A percentile compares a stretch with the other conserved stretches of the same genome.
Evolutionary conservation across 1,139 yeast species (phyloP).

Genomic region (Zygoascus meyerae): DNA sequence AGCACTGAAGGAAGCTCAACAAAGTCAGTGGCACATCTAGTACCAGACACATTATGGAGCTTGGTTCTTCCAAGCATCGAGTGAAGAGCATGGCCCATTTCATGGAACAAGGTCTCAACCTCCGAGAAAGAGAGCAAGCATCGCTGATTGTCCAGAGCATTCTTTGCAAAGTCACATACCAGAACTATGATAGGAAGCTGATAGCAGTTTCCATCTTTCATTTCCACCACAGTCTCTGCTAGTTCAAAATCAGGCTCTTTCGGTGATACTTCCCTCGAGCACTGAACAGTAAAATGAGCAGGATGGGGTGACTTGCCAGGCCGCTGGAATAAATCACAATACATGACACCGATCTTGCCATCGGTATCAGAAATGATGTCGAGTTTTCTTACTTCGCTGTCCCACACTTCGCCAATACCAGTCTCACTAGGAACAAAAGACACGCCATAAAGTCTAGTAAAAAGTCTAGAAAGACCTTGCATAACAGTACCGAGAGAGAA

Average conservation of each 20-base stretch:
- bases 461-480: conserved; percentile 71
- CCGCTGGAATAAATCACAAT: conserved; percentile 62
- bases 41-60: conserved; percentile 88
- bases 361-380: conserved; percentile 61
- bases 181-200: conserved; percentile 88
- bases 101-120: conserved; percentile 92
- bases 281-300: conserved; percentile 95
- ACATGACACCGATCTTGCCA: conserved; percentile 56
- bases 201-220: conserved; percentile 41
- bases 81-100: conserved; percentile 99
- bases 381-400: conserved; percentile 75
- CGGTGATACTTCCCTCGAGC: conserved; percentile 69
- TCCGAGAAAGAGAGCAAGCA: conserved; percentile 65
- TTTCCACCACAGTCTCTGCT: conserved; percentile 11
- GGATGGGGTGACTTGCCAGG: conserved; percentile 63
- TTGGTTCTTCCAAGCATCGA: conserved; percentile 92
- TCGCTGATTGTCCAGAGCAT: conserved; percentile 21
- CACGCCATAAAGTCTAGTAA: conserved; percentile 68
- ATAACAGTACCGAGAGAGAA: conserved; percentile 85
- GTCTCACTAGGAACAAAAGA: conserved; percentile 63
- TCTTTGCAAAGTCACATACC: conserved; percentile 72
- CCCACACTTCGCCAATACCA: conserved; percentile 80
- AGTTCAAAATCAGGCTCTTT: conserved; percentile 35
- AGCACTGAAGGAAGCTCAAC: conserved; percentile 93
- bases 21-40: conserved; percentile 92